Conservation (phyloP, 106 monocot species). For the Acanthochlamys bracteata region DNA sequence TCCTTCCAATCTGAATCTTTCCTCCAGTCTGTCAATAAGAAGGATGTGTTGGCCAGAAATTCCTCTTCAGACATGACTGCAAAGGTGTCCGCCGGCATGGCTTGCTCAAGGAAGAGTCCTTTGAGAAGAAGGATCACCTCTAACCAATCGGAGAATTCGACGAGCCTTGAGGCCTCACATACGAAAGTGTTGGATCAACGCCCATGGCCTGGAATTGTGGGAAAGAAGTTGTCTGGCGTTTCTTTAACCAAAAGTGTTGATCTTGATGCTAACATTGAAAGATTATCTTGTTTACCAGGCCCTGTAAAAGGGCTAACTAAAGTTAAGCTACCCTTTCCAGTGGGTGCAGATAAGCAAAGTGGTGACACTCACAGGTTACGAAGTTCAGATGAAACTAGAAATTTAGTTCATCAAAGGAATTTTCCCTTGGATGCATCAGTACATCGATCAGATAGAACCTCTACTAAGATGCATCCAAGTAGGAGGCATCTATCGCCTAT, state of each 20-base stretch:
- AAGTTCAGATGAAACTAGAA: too few relatives aligned
- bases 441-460: too few relatives aligned
- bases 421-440: too few relatives aligned
- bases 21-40: constrained; percentile 20
- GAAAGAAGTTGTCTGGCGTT: constrained; percentile 33
- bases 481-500: too few relatives aligned
- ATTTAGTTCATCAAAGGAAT: too few relatives aligned
- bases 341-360: too few relatives aligned
- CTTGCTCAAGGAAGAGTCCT: constrained; percentile 51
- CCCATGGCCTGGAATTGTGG: constrained; percentile 45
- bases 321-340: too few relatives aligned
- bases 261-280: constrained; percentile 26
- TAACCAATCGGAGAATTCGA: constrained; percentile 62
- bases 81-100: constrained; percentile 20
- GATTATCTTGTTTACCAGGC: constrained; percentile 16
- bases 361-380: too few relatives aligned
- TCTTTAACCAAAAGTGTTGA: constrained; percentile 30
- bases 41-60: constrained; percentile 16
- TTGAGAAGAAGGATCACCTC: constrained; percentile 45
- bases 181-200: constrained; percentile 44
- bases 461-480: too few relatives aligned
- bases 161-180: constrained; percentile 34
- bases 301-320: constrained; percentile 41
- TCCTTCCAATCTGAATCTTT: constrained; percentile 59
- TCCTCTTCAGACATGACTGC: constrained; percentile 19